phyloP scores from a whole-genome alignment of 306 rosid genomes.

The Astragalus glycyphyllos region DNA sequence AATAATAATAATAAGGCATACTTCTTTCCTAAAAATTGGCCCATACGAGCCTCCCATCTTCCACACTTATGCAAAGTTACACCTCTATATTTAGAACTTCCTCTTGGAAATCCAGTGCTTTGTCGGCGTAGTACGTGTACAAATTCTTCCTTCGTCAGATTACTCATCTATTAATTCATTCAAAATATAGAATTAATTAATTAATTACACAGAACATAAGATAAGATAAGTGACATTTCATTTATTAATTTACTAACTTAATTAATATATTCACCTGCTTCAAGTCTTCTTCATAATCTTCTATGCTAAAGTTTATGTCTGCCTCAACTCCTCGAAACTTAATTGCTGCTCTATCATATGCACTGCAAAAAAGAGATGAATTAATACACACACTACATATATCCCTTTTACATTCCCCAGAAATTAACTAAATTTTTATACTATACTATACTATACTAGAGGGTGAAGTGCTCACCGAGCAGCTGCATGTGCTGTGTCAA shows the following conservation, averaged over 20 bases:
- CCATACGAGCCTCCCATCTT: constrained; percentile 99
- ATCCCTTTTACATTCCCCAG: constrained; percentile 24
- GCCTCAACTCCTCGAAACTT: constrained; percentile 95
- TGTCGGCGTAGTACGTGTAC: constrained; percentile 99
- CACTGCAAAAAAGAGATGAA: constrained; percentile 57
- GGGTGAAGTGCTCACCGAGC: constrained; percentile 75
- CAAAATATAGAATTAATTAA: not conserved
- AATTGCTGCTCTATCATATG: constrained; percentile 97
- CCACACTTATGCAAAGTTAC: constrained; percentile 99
- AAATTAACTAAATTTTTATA: not conserved
- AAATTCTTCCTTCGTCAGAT: constrained; percentile 94
- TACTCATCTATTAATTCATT: constrained; percentile 73
- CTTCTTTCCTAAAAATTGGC: constrained; percentile 98
- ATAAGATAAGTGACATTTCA: constrained; percentile 34
- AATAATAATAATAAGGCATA: constrained; percentile 36
- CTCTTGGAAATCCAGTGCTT: constrained; percentile 99
- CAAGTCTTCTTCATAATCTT: constrained; percentile 92
- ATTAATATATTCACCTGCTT: constrained; percentile 67
- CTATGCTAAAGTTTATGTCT: constrained; percentile 90
- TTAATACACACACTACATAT: not conserved
- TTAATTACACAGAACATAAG: not conserved
- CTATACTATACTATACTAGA: not conserved
- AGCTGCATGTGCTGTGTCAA: constrained; percentile 99
- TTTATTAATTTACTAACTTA: no score
- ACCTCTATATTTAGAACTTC: constrained; percentile 98